phyloP scores from a whole-genome alignment of 2,329 filamentous ascomycete species.

The Emergomyces pasteurianus region DNA sequence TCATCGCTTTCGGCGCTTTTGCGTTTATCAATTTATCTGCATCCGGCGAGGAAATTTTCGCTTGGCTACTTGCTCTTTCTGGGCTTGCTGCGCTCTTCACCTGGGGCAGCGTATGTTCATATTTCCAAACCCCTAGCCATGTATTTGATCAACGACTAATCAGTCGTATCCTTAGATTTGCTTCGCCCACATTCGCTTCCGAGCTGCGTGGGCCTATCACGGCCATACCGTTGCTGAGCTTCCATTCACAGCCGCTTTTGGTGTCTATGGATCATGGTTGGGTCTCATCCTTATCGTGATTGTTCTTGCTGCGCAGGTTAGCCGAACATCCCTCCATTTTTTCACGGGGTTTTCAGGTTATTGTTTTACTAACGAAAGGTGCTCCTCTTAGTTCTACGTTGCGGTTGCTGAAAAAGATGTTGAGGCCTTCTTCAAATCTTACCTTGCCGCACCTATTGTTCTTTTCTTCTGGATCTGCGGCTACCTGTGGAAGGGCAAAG shows the following conservation, averaged over 20 bases:
- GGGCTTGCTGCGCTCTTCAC: slow-evolving; percentile 53
- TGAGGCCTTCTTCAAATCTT: slow-evolving; percentile 20
- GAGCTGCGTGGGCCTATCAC: slow-evolving; percentile 45
- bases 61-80: slow-evolving; percentile 54
- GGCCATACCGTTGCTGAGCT: slow-evolving; percentile 51
- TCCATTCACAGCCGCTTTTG: slow-evolving; percentile 47
- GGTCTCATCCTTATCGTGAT: slow-evolving; percentile 45
- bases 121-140: not conserved
- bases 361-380: not conserved
- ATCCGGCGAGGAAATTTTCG: slow-evolving; percentile 43
- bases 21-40: slow-evolving; percentile 31
- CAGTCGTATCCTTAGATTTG: slow-evolving; percentile 38
- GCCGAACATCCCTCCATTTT: slow-evolving; percentile 2
- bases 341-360: not conserved
- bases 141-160: not conserved
- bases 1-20: slow-evolving; percentile 29
- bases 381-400: slow-evolving; percentile 16
- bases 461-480: slow-evolving; percentile 42
- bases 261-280: slow-evolving; percentile 49
- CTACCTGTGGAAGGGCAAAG: slow-evolving; percentile 53
- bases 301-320: slow-evolving; percentile 39
- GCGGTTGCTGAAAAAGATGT: slow-evolving; percentile 17
- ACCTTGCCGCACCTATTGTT: slow-evolving; percentile 20
- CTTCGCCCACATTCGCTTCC: slow-evolving; percentile 57
- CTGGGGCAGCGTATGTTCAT: slow-evolving; percentile 40